phyloP scores from a whole-genome alignment of 768 basidiomycete species.

The Mycena amicta region DNA sequence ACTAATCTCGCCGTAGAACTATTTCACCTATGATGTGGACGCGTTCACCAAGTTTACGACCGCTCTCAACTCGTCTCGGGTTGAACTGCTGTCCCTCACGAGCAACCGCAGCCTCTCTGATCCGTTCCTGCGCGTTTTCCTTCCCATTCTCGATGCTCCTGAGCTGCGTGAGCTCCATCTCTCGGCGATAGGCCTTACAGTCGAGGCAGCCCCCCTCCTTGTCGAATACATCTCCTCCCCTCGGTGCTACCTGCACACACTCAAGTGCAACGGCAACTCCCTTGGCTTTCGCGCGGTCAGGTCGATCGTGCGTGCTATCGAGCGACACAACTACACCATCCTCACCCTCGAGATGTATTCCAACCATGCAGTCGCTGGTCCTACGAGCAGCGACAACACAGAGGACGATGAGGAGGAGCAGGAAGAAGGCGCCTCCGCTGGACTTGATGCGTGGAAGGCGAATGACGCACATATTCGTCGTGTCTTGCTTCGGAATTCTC shows the following conservation, averaged over 20 bases:
- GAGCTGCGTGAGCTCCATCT: conserved; percentile 57
- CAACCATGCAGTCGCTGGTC: conserved; percentile 39
- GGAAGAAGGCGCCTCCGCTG: conserved; percentile 11
- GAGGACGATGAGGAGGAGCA: conserved; percentile 32
- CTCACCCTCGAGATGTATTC: conserved; percentile 51
- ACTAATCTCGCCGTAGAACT: conserved; percentile 39
- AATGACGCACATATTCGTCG: conserved; percentile 34
- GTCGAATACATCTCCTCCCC: conserved; percentile 52
- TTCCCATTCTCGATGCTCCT: conserved; percentile 51
- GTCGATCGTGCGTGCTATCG: conserved; percentile 48
- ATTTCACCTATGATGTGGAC: conserved; percentile 38
- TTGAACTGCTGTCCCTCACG: conserved; percentile 54
- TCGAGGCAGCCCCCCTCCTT: conserved; percentile 42
- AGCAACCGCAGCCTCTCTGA: conserved; percentile 54
- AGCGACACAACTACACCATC: conserved; percentile 49
- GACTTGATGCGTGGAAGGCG: conserved; percentile 37
- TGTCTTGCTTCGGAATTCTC: conserved; percentile 46
- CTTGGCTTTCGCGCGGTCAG: conserved; percentile 49
- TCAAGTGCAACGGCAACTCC: conserved; percentile 60
- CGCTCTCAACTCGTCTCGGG: conserved; percentile 56
- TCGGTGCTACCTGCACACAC: conserved; percentile 48
- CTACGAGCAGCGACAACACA: conserved; percentile 23
- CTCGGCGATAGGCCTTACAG: conserved; percentile 53
- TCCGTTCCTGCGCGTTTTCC: conserved; percentile 48
- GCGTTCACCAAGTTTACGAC: conserved; percentile 42